phyloP scores from a whole-genome alignment of 495 filamentous ascomycete genomes.

The Lophiotrema nucula region DNA sequence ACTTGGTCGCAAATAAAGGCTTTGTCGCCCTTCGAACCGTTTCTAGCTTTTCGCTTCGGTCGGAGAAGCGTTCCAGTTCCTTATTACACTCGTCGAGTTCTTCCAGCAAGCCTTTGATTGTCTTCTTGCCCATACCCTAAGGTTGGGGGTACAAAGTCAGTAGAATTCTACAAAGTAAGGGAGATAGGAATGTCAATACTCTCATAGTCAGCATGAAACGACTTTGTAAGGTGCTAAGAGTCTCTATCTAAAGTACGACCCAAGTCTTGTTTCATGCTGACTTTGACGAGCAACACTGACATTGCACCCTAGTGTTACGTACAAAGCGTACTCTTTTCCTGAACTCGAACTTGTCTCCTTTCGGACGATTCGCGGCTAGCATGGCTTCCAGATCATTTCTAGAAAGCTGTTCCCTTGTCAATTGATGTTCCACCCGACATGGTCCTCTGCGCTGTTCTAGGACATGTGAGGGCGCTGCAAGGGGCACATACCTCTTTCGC shows the following conservation, averaged over 20 bases:
- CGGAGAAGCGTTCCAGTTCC: conserved; percentile 33
- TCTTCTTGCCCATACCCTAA: conserved; percentile 34
- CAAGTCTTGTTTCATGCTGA: too few species aligned
- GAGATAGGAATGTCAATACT: too few species aligned
- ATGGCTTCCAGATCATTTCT: conserved; percentile 34
- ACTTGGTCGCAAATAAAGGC: conserved; percentile 24
- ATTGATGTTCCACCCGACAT: too few species aligned
- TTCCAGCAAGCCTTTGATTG: conserved; percentile 30
- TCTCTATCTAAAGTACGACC: too few species aligned
- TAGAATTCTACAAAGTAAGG: too few species aligned
- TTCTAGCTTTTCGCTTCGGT: conserved; percentile 33
- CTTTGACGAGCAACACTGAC: too few species aligned
- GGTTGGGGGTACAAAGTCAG: too few species aligned
- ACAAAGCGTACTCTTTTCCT: conserved; percentile 30
- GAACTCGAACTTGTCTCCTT: conserved; percentile 31
- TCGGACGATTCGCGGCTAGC: conserved; percentile 24
- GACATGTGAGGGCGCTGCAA: conserved; percentile 5
- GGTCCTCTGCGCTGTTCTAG: too few species aligned
- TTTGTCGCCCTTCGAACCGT: conserved; percentile 22
- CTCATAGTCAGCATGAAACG: too few species aligned
- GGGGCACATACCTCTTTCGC: conserved; percentile 18
- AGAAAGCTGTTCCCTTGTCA: conserved; percentile 18
- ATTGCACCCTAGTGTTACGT: too few species aligned
- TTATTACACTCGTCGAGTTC: conserved; percentile 35
- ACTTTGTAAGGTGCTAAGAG: too few species aligned